These are phyloP conservation scores for Colletotrichum euphorbiae DNA, from an alignment of 2,329 filamentous ascomycete species.

Conservation along the genomic window DNA sequence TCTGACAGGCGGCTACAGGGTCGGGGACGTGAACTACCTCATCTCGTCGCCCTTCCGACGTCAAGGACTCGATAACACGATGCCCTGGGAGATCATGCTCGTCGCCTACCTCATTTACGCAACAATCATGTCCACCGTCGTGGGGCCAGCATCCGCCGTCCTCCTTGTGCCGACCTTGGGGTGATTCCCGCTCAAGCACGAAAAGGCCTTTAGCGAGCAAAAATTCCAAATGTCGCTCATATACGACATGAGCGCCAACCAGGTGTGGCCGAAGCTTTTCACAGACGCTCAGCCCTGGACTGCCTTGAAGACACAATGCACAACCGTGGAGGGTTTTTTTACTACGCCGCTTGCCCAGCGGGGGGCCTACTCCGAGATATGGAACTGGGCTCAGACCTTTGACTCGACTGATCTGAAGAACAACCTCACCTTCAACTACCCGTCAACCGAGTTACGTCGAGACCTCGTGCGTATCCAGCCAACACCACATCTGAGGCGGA, in stretches of 20 bases:
- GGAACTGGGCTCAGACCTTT: slow-evolving; percentile 17
- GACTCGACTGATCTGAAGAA: neutral
- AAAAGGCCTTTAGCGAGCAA: neutral
- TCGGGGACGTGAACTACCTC: slow-evolving; percentile 35
- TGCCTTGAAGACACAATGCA: neutral
- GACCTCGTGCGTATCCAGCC: neutral
- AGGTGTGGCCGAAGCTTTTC: neutral
- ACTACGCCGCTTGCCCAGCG: neutral
- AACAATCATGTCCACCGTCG: slow-evolving; percentile 27
- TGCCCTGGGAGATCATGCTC: slow-evolving; percentile 7
- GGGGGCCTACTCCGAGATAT: slow-evolving; percentile 9
- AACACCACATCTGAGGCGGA: neutral
- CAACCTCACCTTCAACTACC: slow-evolving; percentile 11
- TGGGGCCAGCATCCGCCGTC: slow-evolving; percentile 34
- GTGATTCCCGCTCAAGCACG: neutral
- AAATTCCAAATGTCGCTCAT: neutral
- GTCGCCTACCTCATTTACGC: slow-evolving; percentile 10
- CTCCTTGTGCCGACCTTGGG: slow-evolving; percentile 30
- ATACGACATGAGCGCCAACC: neutral
- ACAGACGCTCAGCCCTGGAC: neutral
- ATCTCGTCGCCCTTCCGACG: slow-evolving; percentile 3
- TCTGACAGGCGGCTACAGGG: slow-evolving; percentile 30
- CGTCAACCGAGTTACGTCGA: neutral
- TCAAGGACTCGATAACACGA: neutral
- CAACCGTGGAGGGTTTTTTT: neutral